phyloP scores from a whole-genome alignment of 192 early-diverging fungal genomes.

The Chytriomyces sp. region DNA sequence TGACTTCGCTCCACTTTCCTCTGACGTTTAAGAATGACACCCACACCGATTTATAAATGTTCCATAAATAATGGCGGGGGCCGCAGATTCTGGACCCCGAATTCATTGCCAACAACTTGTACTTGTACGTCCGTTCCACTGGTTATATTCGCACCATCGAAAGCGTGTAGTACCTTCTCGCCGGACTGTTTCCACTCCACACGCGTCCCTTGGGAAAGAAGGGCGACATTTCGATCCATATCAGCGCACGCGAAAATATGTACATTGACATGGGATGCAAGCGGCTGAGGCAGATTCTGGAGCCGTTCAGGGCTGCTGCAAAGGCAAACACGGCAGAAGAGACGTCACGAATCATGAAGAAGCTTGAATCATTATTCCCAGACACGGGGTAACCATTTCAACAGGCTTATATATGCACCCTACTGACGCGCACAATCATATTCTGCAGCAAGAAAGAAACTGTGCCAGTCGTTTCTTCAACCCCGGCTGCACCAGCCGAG shows the following conservation, averaged over 20 bases:
- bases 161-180: slow-evolving; percentile 67
- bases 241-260: slow-evolving; percentile 22
- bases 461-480: neutral
- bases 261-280: slow-evolving; percentile 30
- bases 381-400: slow-evolving; percentile 14
- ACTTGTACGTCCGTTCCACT: slow-evolving; percentile 57
- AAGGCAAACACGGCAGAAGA: neutral
- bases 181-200: slow-evolving; percentile 63
- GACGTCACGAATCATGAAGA: slow-evolving; percentile 21
- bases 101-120: slow-evolving; percentile 40
- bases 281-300: slow-evolving; percentile 5
- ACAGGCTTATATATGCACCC: neutral
- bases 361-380: slow-evolving; percentile 32
- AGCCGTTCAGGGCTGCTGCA: slow-evolving; percentile 32
- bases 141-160: slow-evolving; percentile 70
- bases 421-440: neutral
- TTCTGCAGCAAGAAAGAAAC: neutral
- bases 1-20: no score
- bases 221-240: slow-evolving; percentile 21
- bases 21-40: neutral
- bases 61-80: no score
- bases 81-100: slow-evolving; percentile 7
- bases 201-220: slow-evolving; percentile 10
- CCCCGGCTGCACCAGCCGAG: neutral
- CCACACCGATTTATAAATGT: no score